Evolutionary conservation across 208 protist genomes (phyloP), one percentile per base, ranked within the genome.

Genomic region (Leishmania martiniquensis): DNA sequence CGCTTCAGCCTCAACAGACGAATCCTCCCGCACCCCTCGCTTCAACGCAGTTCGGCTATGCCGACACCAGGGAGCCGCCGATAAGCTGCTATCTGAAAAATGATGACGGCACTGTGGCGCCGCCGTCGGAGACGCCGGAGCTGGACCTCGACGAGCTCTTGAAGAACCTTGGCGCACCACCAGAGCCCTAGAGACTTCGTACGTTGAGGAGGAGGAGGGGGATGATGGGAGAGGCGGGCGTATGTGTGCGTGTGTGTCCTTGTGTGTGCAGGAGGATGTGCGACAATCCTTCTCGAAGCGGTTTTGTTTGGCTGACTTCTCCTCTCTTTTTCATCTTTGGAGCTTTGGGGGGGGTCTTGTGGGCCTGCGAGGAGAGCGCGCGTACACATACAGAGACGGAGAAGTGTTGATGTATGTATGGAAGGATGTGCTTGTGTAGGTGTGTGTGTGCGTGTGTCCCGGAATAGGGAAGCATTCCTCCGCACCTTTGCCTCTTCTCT

Each of bases 111-210:
- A 74, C 81, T 3, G 66, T 52, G 7, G 47, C 77, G 17, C 77
- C 84, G 37, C 79, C 75, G 10, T 77, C 80, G 25, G 20, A 25
- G 17, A 66, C 83, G 39, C 6, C 72, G 25, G 57, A 52, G 9
- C 15, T 79, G 72, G 57, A 90, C 51, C 47, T 91, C 22, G 87
- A 90, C 49, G 77, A 85, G 49, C 78, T 88, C 39, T 81, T 88
- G 80, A 51, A 37, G 32, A 76, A 83, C 57, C 80, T 88, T 9
- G 80, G 85, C 17, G 81, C 80, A 25, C 76, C 84, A 20, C 83
- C 68, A 29, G 73, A 71, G 10, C 81, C 49, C 63, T 83, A 69
- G 69, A 63, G 29, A 17, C 29, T n/a, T n/a, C n/a, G n/a, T n/a
- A n/a, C n/a, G n/a, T n/a, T n/a, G n/a, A n/a, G n/a, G n/a, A n/a